Evolutionary conservation across 169 alveolate genomes (phyloP).

Genomic region (Cardiosporidium cionae): DNA sequence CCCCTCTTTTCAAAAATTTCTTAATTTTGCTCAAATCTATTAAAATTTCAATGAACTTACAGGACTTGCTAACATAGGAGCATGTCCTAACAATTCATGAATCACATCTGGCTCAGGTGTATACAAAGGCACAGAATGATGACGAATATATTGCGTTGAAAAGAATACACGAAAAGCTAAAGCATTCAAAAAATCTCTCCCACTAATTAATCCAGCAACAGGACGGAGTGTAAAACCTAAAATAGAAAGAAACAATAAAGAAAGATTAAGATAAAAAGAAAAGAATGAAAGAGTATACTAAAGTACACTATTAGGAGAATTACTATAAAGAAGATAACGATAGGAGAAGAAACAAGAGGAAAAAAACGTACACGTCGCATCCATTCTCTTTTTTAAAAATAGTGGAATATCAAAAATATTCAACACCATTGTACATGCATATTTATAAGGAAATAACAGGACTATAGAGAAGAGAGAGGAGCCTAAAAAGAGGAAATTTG

Average conservation of each 20-base stretch:
- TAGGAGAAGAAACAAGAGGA: background rate
- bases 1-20: no score
- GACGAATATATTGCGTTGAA: conserved; percentile 65
- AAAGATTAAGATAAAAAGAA: no score
- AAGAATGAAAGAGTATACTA: background rate
- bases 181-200: conserved; percentile 71
- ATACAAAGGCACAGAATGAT: conserved; percentile 62
- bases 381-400: no score
- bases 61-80: conserved; percentile 65
- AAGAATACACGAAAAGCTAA: conserved; percentile 65
- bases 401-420: no score
- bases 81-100: conserved; percentile 73
- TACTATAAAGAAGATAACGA: background rate
- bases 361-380: no score
- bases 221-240: conserved; percentile 65
- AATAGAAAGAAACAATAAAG: background rate
- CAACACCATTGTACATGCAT: no score
- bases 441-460: no score
- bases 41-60: conserved; percentile 8
- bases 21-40: no score
- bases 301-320: background rate
- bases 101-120: conserved; percentile 78
- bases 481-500: no score
- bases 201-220: conserved; percentile 57
- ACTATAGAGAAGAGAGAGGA: no score